Evolutionary conservation across 306 rosid genomes (phyloP).

Genomic region (Fragaria iinumae): DNA sequence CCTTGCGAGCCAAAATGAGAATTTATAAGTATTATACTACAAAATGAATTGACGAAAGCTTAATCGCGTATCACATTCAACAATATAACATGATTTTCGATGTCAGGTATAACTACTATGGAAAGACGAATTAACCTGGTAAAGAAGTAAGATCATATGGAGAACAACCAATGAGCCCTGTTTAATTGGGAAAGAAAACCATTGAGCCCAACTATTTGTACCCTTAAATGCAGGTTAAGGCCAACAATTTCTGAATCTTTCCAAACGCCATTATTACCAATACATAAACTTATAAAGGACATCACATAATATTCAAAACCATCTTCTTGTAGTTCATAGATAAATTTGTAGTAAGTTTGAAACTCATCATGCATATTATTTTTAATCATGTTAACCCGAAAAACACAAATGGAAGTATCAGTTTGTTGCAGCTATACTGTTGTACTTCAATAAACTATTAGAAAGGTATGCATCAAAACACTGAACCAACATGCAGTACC

Average conservation of each 20-base stretch:
- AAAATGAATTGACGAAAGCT: background rate
- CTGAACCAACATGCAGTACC: constrained; percentile 30
- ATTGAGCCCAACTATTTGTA: background rate
- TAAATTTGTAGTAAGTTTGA: background rate
- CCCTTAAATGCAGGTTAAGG: background rate
- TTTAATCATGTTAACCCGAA: background rate
- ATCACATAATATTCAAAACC: too few species aligned
- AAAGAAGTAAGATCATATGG: background rate
- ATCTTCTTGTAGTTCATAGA: background rate
- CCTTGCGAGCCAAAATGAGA: background rate
- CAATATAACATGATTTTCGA: background rate
- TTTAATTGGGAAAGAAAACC: background rate
- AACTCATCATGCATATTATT: background rate
- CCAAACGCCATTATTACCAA: background rate
- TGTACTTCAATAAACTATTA: constrained; percentile 27
- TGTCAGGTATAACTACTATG: background rate
- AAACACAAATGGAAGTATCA: background rate
- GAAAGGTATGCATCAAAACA: constrained; percentile 29
- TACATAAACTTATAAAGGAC: background rate
- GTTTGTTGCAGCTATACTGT: background rate
- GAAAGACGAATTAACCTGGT: background rate
- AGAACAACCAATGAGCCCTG: background rate
- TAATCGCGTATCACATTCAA: background rate
- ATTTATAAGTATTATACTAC: background rate
- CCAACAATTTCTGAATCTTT: background rate